Base-by-base conservation (phyloP, 148 eudicot genomes). In the Polygonum aviculare region DNA sequence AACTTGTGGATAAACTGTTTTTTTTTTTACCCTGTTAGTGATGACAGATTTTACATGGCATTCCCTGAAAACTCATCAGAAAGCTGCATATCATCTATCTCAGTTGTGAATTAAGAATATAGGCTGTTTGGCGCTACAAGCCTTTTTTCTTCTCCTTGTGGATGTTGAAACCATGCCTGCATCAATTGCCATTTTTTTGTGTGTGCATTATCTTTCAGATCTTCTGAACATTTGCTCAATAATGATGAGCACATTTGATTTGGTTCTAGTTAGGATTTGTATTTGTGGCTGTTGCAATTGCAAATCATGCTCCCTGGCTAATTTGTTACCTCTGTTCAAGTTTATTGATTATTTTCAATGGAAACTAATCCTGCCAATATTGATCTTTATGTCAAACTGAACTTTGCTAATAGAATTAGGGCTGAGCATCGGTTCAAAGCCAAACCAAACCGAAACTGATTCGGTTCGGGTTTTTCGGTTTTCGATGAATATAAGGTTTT, bases 1-100 rank as follows among this genome's bases (percentile, higher is more conserved):
- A 62, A 62, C 69, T 62, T 62, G 69, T 62, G 69, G 69, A 62
- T 62, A 62, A 1, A 62, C 40, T 62, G 69, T 10, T 60, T 33
- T 62, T 62, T 12, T 62, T 62, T 31, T 4, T 12, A 5, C 33
- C 3, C 33, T 19, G 63, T 57, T 57, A 2, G 55, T 50, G n/a
- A 15, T 50, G 55, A 50, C 31, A 55, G 31, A n/a, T 55, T 55
- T 55, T 55, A 31, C 62, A 55, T 65, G 35, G 14, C 19, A 12
- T 65, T 65, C n/a, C 71, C 16, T 67, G 45, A 65, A 65, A 35
- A 65, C n/a, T 15, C 2, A 15, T 15, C 3, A 5, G 40, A 33
- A 14, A 62, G 39, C 6, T 67, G 45, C 72, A 67, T 67, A 36
- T 35, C 38, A 4, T 67, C 72, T 67, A 4, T 67, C 72, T 67